Conservation (phyloP, 2,329 filamentous ascomycete genomes). For the Sporothrix pseudoabietina region DNA sequence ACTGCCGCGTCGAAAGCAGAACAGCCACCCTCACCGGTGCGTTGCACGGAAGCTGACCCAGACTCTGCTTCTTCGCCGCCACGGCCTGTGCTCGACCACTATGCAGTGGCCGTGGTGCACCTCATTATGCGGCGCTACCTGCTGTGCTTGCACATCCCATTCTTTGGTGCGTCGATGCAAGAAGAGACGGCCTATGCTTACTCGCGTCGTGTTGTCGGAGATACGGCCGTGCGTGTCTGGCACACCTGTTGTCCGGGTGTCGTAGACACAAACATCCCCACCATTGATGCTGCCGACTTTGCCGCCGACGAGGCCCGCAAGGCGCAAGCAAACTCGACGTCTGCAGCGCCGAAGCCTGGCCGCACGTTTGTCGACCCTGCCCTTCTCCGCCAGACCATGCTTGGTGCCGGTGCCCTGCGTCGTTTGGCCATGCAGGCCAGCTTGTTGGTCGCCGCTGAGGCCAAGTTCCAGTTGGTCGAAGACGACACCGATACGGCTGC, state of each 20-base stretch:
- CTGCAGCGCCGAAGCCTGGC: background rate
- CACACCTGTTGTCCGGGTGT: conserved; percentile 31
- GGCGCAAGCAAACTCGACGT: background rate
- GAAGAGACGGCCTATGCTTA: conserved; percentile 54
- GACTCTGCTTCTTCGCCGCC: background rate
- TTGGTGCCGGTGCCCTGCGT: conserved; percentile 48
- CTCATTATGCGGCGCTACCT: conserved; percentile 50
- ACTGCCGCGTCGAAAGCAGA: conserved; percentile 21
- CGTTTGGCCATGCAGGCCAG: conserved; percentile 45
- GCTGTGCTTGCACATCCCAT: conserved; percentile 57
- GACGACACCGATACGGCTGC: conserved; percentile 19
- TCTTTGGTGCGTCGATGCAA: conserved; percentile 46
- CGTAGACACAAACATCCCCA: conserved; percentile 6
- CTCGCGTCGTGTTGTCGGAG: conserved; percentile 53
- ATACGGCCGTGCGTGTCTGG: conserved; percentile 42
- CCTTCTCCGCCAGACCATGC: conserved; percentile 46
- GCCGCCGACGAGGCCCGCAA: background rate
- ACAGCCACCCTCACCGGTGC: background rate
- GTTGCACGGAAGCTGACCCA: background rate
- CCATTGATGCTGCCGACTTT: background rate
- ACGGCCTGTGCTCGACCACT: background rate
- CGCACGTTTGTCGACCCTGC: conserved; percentile 35
- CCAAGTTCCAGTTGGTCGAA: conserved; percentile 49
- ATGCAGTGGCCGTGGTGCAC: conserved; percentile 43
- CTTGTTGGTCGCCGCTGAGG: conserved; percentile 50